These are phyloP conservation scores for Gnomoniopsis smithogilvyi DNA, from an alignment of 2,329 filamentous ascomycete genomes.

Conservation along the genomic window DNA sequence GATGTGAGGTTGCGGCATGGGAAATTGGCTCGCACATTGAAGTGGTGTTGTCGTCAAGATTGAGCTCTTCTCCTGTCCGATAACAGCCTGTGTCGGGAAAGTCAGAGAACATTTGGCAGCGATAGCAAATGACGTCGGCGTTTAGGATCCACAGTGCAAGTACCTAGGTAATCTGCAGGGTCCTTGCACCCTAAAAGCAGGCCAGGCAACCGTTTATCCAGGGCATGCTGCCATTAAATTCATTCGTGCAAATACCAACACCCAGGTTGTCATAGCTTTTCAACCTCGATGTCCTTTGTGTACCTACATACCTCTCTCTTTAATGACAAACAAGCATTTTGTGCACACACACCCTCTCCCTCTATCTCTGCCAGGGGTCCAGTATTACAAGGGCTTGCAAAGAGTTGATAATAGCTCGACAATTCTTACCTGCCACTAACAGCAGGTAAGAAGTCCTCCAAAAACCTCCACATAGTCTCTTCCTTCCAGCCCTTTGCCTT, in stretches of 20 bases:
- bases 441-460: conserved; percentile 14
- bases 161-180: neutral
- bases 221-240: neutral
- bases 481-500: conserved; percentile 17
- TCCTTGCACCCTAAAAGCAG: neutral
- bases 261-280: neutral
- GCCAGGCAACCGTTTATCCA: neutral
- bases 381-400: neutral
- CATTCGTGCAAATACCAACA: too few relatives aligned
- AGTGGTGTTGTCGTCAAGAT: neutral
- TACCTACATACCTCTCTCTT: too few relatives aligned
- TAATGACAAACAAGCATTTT: too few relatives aligned
- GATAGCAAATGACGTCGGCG: conserved; percentile 2
- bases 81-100: neutral
- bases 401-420: neutral
- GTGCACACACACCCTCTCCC: too few relatives aligned
- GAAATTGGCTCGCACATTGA: neutral
- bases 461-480: conserved; percentile 19
- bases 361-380: too few relatives aligned
- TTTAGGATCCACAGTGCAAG: neutral
- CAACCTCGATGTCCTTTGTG: too few relatives aligned
- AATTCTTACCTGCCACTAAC: neutral
- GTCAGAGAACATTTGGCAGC: too few relatives aligned
- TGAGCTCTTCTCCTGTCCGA: neutral
- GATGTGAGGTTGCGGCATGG: too few relatives aligned